Evolutionary conservation across 352 stramenopile species (phyloP), one percentile per base, ranked within the genome.

Genomic region (Phytophthora ohioensis): DNA sequence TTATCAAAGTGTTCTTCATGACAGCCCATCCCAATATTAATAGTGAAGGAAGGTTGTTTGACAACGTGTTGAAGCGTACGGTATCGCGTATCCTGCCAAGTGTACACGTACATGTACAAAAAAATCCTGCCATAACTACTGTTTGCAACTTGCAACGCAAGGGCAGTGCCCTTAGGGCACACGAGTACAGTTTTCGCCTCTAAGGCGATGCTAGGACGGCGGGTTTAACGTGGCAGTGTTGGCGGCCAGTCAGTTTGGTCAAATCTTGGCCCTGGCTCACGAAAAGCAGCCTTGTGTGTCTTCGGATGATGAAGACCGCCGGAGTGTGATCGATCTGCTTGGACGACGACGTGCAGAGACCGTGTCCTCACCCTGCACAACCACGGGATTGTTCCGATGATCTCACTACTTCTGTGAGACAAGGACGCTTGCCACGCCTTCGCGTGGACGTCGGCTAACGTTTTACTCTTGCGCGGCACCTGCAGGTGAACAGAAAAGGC

Each of bases 311-410:
- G 62, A 66, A 47, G 64, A 71, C 38, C 56, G 15, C 41, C 45
- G 62, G 43, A 57, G 52, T 59, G 58, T 68, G 49, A 72, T 70
- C 65, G 11, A 11, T 49, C 46, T 59, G 64, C 57, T 72, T 72
- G 64, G 64, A 72, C 41, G 64, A 66, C 8, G 38, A 54, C 13
- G 53, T 57, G 36, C 46, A 73, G 66, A 73, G 27, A 68, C 66
- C 42, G 12, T 55, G 51, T 6, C 39, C 7, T 47, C 17, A 64
- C 59, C 58, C 42, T 64, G 35, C 32, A 62, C 41, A 13, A 42
- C 56, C 66, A 69, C 66, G 46, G 35, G 58, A 73, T 69, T 62
- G 66, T 69, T 73, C 58, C 59, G 59, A 65, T 46, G 59, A 69
- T 73, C 66, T 69, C 42, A 49, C 47, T 62, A 41, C 54, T 42